Percentiles rank a stretch among this genome's conserved stretches.
Evolutionary conservation across 2,329 filamentous ascomycete genomes (phyloP).

Genomic region (Ophiostoma populinum): DNA sequence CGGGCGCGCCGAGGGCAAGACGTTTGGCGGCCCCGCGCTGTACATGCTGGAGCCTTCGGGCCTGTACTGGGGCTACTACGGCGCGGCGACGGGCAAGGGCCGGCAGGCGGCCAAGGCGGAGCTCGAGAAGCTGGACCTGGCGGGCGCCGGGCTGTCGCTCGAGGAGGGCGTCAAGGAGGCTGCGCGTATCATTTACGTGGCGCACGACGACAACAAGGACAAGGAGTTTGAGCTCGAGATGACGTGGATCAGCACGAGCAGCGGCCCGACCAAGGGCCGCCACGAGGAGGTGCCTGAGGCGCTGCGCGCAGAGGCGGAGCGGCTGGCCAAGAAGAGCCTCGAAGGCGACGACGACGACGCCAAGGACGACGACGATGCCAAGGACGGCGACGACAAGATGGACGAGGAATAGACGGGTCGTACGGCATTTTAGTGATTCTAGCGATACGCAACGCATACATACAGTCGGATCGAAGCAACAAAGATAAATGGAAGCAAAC

Average conservation of each 20-base stretch:
- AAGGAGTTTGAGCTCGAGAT: conserved; percentile 99
- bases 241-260: conserved; percentile 82
- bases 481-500: too few relatives aligned
- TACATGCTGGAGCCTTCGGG: conserved; percentile 99
- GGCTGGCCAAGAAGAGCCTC: conserved; percentile 74
- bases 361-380: conserved; percentile 46
- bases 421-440: too few relatives aligned
- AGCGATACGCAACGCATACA: too few relatives aligned
- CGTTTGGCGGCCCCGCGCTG: conserved; percentile 75
- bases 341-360: conserved; percentile 78
- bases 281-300: conserved; percentile 90
- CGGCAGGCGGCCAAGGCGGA: conserved; percentile 94
- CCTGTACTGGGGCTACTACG: conserved; percentile 97
- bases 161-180: conserved; percentile 89
- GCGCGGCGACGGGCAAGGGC: conserved; percentile 91
- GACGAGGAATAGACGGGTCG: conserved; percentile 48
- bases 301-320: conserved; percentile 79
- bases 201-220: conserved; percentile 98
- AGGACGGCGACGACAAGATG: conserved; percentile 60
- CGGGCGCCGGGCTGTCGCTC: conserved; percentile 58
- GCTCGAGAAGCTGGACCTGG: conserved; percentile 89
- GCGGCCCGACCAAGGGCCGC: conserved; percentile 79
- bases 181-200: conserved; percentile 89
- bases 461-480: too few relatives aligned
- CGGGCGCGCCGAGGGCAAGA: conserved; percentile 58